These are phyloP conservation scores for Tremella yokohamensis DNA, from an alignment of 768 basidiomycete genomes.

Conservation along the genomic window DNA sequence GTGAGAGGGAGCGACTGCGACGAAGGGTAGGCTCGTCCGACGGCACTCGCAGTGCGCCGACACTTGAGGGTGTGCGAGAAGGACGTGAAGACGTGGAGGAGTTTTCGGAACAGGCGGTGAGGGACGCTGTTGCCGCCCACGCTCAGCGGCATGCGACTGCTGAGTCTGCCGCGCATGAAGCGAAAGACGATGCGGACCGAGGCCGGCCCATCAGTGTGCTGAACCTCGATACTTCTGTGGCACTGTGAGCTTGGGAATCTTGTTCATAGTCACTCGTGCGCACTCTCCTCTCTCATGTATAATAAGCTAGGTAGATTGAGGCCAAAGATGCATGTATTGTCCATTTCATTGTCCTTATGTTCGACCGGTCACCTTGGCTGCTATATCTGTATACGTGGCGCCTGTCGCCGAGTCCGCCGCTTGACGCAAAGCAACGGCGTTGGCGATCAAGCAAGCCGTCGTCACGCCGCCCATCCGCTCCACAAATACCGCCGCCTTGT, in stretches of 20 bases:
- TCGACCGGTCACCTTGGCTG: no score
- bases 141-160: no score
- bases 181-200: not conserved
- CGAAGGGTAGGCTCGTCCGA: conserved; percentile 12
- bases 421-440: conserved; percentile 2
- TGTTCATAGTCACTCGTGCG: no score
- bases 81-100: not conserved
- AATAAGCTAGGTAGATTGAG: no score
- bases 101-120: conserved; percentile 14
- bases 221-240: not conserved
- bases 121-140: no score
- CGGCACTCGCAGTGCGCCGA: conserved; percentile 26
- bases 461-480: conserved; percentile 23
- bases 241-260: no score
- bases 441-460: not conserved
- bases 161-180: not conserved
- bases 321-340: no score
- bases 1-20: conserved; percentile 8
- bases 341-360: no score
- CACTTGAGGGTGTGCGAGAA: not conserved
- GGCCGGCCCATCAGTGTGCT: conserved; percentile 18
- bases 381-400: no score
- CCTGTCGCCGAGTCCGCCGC: no score
- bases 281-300: no score
- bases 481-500: conserved; percentile 7